Conservation (phyloP, 1,284 basidiomycete species). For the Phaffia rhodozyma region DNA sequence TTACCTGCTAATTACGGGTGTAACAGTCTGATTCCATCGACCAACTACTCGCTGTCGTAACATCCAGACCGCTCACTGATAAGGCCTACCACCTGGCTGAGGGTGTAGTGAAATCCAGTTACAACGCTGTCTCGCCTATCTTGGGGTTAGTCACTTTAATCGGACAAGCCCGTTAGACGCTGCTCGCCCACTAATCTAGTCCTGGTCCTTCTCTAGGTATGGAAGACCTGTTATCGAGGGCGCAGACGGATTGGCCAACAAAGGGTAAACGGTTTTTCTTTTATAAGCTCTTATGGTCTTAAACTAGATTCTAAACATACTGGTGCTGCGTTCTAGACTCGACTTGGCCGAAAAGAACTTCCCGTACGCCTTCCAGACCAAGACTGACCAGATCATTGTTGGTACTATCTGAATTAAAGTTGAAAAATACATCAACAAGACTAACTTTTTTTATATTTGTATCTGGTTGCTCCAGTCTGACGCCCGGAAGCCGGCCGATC, state of each 20-base stretch:
- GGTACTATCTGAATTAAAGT: not conserved
- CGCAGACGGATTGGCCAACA: conserved; percentile 18
- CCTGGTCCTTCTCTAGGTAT: conserved; percentile 2
- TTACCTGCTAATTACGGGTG: not conserved
- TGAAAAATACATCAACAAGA: not conserved
- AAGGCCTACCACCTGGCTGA: conserved; percentile 14
- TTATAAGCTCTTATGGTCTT: not conserved
- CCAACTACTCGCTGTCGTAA: not conserved
- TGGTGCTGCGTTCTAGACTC: conserved; percentile 2
- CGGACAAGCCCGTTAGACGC: not conserved
- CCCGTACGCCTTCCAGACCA: conserved; percentile 18
- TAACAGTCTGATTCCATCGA: conserved; percentile 10
- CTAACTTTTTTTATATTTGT: too few species aligned
- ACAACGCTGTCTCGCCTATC: conserved; percentile 8
- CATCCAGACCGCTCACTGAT: conserved; percentile 9
- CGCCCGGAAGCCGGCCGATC: conserved; percentile 7
- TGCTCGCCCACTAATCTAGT: not conserved
- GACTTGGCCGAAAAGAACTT: conserved; percentile 14
- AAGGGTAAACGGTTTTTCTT: not conserved
- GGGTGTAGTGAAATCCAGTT: conserved; percentile 8
- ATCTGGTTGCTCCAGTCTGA: conserved; percentile 6
- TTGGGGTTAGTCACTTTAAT: conserved; percentile 4
- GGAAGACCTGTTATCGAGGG: conserved; percentile 14
- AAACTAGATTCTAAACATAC: not conserved
- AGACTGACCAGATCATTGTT: conserved; percentile 14